Evolutionary conservation across 257 asterid genomes (phyloP).

Genomic region (Scutellaria galericulata): DNA sequence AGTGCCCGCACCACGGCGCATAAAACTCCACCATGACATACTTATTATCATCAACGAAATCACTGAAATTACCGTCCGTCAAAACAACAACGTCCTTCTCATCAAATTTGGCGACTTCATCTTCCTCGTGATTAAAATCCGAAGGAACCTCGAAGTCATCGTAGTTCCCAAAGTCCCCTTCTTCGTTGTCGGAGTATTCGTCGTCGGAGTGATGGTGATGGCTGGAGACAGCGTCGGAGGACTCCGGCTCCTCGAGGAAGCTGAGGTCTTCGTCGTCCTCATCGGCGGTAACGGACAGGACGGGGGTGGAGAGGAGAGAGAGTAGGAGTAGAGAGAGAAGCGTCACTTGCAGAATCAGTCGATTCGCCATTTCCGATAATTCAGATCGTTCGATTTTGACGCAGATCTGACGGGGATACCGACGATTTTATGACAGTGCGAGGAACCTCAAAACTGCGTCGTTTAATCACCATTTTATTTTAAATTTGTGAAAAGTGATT

Average conservation of each 20-base stretch:
- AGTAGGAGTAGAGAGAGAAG: slow-evolving; percentile 41
- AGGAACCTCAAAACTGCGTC: not conserved
- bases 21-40: slow-evolving; percentile 94
- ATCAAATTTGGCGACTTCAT: slow-evolving; percentile 48
- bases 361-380: slow-evolving; percentile 46
- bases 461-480: not conserved
- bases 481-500: no score
- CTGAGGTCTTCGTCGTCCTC: slow-evolving; percentile 65
- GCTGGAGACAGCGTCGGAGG: slow-evolving; percentile 32
- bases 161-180: slow-evolving; percentile 50
- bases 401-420: slow-evolving; percentile 19
- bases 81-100: slow-evolving; percentile 83
- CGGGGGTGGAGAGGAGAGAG: slow-evolving; percentile 40
- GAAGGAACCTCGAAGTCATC: slow-evolving; percentile 58
- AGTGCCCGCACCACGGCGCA: slow-evolving; percentile 99
- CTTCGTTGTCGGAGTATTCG: slow-evolving; percentile 50
- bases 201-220: slow-evolving; percentile 47
- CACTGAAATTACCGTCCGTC: slow-evolving; percentile 75
- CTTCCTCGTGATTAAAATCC: slow-evolving; percentile 45
- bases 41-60: slow-evolving; percentile 64
- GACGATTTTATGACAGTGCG: not conserved
- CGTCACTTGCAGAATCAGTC: slow-evolving; percentile 32
- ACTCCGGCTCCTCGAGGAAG: slow-evolving; percentile 55
- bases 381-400: slow-evolving; percentile 24
- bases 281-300: slow-evolving; percentile 33